Conservation (phyloP, 2,329 filamentous ascomycete genomes). For the Aspergillus arachidicola region DNA sequence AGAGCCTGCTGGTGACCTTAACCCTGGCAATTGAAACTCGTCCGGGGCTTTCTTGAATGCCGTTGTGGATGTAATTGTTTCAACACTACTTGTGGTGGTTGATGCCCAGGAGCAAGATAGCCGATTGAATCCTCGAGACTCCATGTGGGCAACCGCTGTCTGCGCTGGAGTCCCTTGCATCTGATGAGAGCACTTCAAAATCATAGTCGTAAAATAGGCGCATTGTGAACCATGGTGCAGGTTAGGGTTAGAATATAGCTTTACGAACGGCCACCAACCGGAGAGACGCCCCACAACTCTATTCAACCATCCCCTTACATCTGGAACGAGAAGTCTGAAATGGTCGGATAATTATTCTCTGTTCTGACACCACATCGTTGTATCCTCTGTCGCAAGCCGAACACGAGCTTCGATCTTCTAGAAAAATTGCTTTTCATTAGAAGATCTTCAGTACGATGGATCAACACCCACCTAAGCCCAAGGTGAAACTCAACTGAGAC, state of each 20-base stretch:
- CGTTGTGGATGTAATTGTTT: background rate
- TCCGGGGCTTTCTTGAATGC: background rate
- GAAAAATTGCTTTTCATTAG: background rate
- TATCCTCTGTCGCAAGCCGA: background rate
- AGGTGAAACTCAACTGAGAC: background rate
- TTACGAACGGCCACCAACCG: background rate
- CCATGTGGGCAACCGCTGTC: too few species aligned
- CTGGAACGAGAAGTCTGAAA: background rate
- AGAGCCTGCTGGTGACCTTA: background rate
- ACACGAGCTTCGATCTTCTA: background rate
- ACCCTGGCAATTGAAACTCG: background rate
- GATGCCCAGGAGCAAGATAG: background rate
- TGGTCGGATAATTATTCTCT: background rate
- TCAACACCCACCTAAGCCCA: background rate
- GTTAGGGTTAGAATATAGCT: background rate
- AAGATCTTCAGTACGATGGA: background rate
- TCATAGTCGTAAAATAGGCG: background rate
- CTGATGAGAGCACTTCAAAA: too few species aligned
- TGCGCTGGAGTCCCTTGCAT: too few species aligned
- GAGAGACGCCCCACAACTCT: background rate
- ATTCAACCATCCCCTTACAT: too few species aligned
- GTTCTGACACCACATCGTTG: too few species aligned
- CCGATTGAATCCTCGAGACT: background rate
- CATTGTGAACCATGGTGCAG: background rate
- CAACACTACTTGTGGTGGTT: background rate